Evolutionary conservation across 371 early-diverging fungal genomes (phyloP).

Genomic region (Haplosporangium sp.): DNA sequence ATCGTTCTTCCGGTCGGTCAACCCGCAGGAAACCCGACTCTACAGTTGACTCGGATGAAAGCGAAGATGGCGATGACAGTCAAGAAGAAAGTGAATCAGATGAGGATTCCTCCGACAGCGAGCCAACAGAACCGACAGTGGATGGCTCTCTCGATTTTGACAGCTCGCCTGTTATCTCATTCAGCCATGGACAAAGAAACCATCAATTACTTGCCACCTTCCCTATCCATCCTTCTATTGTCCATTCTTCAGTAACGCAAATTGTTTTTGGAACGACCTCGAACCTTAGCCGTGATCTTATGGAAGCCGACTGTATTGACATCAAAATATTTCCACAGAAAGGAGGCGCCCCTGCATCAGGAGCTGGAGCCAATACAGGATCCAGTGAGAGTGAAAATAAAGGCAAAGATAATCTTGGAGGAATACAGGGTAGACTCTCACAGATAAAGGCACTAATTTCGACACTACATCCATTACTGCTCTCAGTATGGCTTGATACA

Average conservation of each 20-base stretch:
- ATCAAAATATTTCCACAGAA: constrained; percentile 47
- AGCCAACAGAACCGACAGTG: not conserved
- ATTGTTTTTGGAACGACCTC: constrained; percentile 25
- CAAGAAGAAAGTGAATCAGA: constrained; percentile 18
- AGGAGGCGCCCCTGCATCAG: constrained; percentile 44
- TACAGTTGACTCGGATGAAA: constrained; percentile 3
- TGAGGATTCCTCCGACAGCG: constrained; percentile 1
- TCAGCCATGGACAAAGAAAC: constrained; percentile 22
- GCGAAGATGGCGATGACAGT: constrained; percentile 4
- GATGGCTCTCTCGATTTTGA: constrained; percentile 11
- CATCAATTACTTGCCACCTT: constrained; percentile 23
- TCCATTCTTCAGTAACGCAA: constrained; percentile 15
- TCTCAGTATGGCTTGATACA: constrained; percentile 80
- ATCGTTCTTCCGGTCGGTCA: constrained; percentile 22
- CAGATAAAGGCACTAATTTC: constrained; percentile 60
- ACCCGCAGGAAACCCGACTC: constrained; percentile 8
- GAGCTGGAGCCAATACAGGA: constrained; percentile 29
- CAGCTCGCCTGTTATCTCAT: constrained; percentile 36
- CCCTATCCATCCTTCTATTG: constrained; percentile 34
- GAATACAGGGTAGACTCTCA: constrained; percentile 30
- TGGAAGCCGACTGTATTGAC: constrained; percentile 15
- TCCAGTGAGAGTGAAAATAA: constrained; percentile 21
- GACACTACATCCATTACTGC: constrained; percentile 71
- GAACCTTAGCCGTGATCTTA: constrained; percentile 1
- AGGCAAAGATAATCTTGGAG: constrained; percentile 32